phyloP scores from a whole-genome alignment of 768 basidiomycete genomes.

The Chalciporus pseudorubinellus region DNA sequence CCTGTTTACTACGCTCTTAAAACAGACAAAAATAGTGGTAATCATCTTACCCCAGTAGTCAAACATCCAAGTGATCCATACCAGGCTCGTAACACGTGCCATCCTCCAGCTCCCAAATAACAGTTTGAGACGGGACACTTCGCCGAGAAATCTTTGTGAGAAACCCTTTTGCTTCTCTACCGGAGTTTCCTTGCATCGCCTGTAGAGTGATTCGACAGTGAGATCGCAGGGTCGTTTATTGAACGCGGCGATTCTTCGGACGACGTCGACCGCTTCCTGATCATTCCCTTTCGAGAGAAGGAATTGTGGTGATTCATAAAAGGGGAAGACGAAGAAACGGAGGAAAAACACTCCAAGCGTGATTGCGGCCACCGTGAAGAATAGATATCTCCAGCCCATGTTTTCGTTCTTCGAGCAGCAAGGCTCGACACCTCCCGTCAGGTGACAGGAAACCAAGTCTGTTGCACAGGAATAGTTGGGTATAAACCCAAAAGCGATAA shows the following conservation, averaged over 20 bases:
- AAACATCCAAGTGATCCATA: constrained; percentile 18
- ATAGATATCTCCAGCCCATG: constrained; percentile 21
- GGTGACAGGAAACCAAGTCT: constrained; percentile 7
- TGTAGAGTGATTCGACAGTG: constrained; percentile 13
- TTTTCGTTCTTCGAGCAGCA: constrained; percentile 16
- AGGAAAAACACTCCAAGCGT: constrained; percentile 11
- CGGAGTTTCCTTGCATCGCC: constrained; percentile 1
- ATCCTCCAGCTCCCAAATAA: constrained; percentile 16
- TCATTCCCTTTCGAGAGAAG: constrained; percentile 15
- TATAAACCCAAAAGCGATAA: constrained; percentile 11
- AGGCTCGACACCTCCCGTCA: constrained; percentile 11
- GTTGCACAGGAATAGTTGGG: constrained; percentile 15
- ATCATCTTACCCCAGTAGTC: constrained; percentile 8
- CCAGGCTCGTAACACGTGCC: constrained; percentile 5
- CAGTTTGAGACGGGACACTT: constrained; percentile 10
- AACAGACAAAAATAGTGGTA: background rate
- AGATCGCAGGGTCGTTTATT: constrained; percentile 10
- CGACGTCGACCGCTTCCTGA: constrained; percentile 11
- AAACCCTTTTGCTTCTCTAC: background rate
- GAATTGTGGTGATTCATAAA: constrained; percentile 16
- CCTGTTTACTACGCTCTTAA: background rate
- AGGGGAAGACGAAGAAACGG: constrained; percentile 17
- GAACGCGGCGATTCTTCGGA: constrained; percentile 14
- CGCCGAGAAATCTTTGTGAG: background rate
- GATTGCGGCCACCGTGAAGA: constrained; percentile 9